Conservation (phyloP, 768 basidiomycete genomes). For the Serendipita sp. region DNA sequence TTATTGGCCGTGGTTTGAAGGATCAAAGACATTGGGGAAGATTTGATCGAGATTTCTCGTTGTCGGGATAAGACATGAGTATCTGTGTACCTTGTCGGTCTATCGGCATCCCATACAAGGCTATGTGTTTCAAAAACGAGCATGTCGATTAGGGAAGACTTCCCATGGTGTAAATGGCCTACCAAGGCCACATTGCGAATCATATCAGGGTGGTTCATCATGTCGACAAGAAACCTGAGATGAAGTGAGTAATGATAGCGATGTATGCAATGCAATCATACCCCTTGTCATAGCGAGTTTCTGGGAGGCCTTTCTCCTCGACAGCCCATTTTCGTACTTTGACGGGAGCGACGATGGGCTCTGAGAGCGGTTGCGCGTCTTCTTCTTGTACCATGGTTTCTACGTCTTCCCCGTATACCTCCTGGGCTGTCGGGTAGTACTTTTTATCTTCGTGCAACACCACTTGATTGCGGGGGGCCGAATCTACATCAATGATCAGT, state of each 20-base stretch:
- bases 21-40: conserved; percentile 88
- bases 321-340: conserved; percentile 91
- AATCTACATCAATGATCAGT: conserved; percentile 16
- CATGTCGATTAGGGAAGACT: conserved; percentile 95
- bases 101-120: conserved; percentile 82
- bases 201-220: conserved; percentile 85
- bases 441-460: conserved; percentile 94
- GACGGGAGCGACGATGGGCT: conserved; percentile 89
- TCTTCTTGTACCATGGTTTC: conserved; percentile 97
- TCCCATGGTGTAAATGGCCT: conserved; percentile 95
- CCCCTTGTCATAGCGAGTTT: conserved; percentile 96
- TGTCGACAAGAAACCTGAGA: conserved; percentile 72
- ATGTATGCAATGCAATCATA: conserved; percentile 23
- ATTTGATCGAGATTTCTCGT: conserved; percentile 89
- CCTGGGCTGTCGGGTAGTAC: conserved; percentile 86
- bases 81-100: conserved; percentile 83
- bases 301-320: conserved; percentile 89
- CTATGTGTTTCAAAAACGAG: conserved; percentile 94
- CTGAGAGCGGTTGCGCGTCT: conserved; percentile 85
- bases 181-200: conserved; percentile 92
- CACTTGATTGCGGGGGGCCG: conserved; percentile 71
- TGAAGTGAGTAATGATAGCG: neutral
- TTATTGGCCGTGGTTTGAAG: conserved; percentile 75
- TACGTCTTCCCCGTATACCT: conserved; percentile 86
- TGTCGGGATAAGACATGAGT: conserved; percentile 80